Base-by-base conservation (phyloP, 139 green algal species). In the Spirogloea muscicola region DNA sequence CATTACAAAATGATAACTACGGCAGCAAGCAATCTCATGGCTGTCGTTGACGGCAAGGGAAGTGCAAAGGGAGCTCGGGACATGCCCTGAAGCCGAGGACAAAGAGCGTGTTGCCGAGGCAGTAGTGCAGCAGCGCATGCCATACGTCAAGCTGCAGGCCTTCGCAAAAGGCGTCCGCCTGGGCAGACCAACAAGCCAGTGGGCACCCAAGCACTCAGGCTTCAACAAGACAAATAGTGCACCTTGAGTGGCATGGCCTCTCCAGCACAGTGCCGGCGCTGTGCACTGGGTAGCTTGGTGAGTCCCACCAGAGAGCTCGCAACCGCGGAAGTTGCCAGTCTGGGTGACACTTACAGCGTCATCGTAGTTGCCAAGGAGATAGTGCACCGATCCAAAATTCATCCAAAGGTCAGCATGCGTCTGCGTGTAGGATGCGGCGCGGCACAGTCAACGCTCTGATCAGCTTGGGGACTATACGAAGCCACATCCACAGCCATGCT, bases 341-440 rank as follows among this genome's bases (percentile, higher is more conserved):
- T 31, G 46, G 21, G 21, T 31, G 52, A 39, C 40, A 31, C 52
- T 62, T 39, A 62, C 52, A 33, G 52, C 52, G 31, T 62, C 7
- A 43, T 62, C 6, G 31, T 43, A 31, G 52, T 62, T 62, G 6
- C 52, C 52, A 6, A 62, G 52, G 9, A 62, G 37, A 33, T 62
- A 62, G 6, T 62, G 52, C 6, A 62, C 7, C 7, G 31, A 9
- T 62, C 52, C 52, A 7, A 62, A 39, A 39, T 62, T 62, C 6
- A 62, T 31, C 5, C 40, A 39, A 6, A 62, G 52, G 7, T 62
- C 52, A 38, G 52, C 31, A 62, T 62, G 52, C 52, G 6, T 62
- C 52, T 62, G 52, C 9, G 5, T 33, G n/a, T n/a, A n/a, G n/a
- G n/a, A n/a, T n/a, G n/a, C n/a, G n/a, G n/a, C n/a, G n/a, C n/a